phyloP scores from a whole-genome alignment of 768 basidiomycete species.

The Lentinula sp. region DNA sequence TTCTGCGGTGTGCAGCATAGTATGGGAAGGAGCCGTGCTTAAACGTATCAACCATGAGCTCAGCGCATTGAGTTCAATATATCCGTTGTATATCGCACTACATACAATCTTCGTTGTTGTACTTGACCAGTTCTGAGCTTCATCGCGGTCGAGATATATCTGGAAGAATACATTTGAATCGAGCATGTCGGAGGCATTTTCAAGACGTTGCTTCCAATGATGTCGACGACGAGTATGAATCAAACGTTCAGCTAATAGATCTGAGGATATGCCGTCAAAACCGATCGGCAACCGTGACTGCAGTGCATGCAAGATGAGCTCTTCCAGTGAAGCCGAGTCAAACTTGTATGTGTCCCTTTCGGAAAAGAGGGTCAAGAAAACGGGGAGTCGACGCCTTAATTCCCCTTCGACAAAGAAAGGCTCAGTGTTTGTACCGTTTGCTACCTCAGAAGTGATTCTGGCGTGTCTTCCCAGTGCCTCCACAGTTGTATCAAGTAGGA shows the following conservation, averaged over 20 bases:
- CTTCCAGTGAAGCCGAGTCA: slow-evolving; percentile 33
- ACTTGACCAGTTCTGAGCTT: slow-evolving; percentile 25
- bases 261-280: slow-evolving; percentile 19
- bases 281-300: slow-evolving; percentile 32
- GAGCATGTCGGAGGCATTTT: background rate
- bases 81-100: slow-evolving; percentile 36
- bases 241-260: background rate
- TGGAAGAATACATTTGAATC: slow-evolving; percentile 20
- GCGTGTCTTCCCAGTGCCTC: background rate
- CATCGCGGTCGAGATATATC: slow-evolving; percentile 31
- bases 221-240: background rate
- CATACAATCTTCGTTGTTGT: slow-evolving; percentile 38
- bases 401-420: background rate
- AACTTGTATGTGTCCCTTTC: slow-evolving; percentile 15
- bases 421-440: background rate
- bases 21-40: slow-evolving; percentile 7
- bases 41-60: slow-evolving; percentile 34
- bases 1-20: background rate
- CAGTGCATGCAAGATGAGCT: slow-evolving; percentile 38
- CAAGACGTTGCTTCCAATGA: background rate
- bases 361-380: background rate
- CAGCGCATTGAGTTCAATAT: slow-evolving; percentile 19
- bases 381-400: background rate
- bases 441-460: background rate
- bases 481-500: background rate